Conservation (phyloP, 169 alveolate species). For the Miamiensis avidus region DNA sequence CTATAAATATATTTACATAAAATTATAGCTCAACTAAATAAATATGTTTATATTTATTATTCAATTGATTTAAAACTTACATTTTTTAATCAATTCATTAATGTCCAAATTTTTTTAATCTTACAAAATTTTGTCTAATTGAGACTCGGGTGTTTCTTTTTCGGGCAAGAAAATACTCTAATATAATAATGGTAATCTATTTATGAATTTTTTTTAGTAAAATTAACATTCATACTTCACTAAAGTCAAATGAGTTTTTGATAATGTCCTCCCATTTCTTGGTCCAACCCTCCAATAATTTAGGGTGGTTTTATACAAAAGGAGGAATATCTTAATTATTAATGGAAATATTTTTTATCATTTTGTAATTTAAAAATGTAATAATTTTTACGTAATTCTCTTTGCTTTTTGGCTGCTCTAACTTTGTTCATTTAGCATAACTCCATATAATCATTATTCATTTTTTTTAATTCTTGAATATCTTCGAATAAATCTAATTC, state of each 20-base stretch:
- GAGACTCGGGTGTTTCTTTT: constrained; percentile 16
- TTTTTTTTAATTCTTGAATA: constrained; percentile 35
- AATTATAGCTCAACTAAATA: background rate
- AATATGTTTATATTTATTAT: too few relatives aligned
- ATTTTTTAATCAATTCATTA: constrained; percentile 26
- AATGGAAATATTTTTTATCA: background rate
- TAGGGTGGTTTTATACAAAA: constrained; percentile 35
- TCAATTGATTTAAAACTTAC: background rate
- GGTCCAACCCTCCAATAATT: constrained; percentile 31
- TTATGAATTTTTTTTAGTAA: background rate
- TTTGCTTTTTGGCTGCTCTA: constrained; percentile 30
- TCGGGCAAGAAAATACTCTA: constrained; percentile 34
- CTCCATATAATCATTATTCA: constrained; percentile 39
- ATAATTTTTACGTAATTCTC: constrained; percentile 8
- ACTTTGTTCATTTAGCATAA: constrained; percentile 28
- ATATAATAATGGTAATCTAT: background rate
- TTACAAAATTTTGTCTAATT: constrained; percentile 35
- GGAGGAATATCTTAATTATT: constrained; percentile 29
- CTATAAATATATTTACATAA: constrained; percentile 1
- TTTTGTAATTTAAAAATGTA: background rate
- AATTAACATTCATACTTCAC: background rate
- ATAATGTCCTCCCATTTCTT: constrained; percentile 39
- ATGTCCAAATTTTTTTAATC: constrained; percentile 38
- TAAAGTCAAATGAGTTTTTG: constrained; percentile 40
- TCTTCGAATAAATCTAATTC: constrained; percentile 37